Conservation (phyloP, 805 yeast genomes). For the Lachancea mirantina region DNA sequence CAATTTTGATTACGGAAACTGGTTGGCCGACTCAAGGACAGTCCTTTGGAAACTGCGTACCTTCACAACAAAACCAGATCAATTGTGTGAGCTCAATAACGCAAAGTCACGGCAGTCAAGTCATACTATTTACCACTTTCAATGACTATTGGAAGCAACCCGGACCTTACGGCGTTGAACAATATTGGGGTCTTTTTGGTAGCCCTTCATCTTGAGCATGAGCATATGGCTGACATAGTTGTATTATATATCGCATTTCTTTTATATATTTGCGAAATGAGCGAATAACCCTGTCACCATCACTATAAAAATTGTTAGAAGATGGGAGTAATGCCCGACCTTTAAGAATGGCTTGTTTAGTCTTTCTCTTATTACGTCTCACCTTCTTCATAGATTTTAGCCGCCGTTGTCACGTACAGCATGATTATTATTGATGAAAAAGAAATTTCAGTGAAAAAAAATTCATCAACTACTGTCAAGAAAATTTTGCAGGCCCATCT, state of each 20-base stretch:
- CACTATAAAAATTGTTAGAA: no score
- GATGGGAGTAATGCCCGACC: no score
- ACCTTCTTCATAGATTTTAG: background rate
- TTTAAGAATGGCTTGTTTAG: no score
- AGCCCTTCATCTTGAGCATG: no score
- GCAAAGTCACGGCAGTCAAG: slow-evolving; percentile 45
- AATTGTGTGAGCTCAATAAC: slow-evolving; percentile 58
- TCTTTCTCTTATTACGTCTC: background rate
- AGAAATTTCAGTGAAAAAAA: slow-evolving; percentile 2
- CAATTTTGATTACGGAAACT: slow-evolving; percentile 61
- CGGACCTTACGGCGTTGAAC: slow-evolving; percentile 76
- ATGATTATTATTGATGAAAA: background rate
- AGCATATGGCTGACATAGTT: no score
- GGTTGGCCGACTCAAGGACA: slow-evolving; percentile 73
- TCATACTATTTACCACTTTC: slow-evolving; percentile 63
- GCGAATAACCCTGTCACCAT: no score
- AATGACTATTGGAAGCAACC: slow-evolving; percentile 78
- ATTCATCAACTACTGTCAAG: slow-evolving; percentile 8
- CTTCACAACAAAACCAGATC: slow-evolving; percentile 55
- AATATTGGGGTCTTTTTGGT: slow-evolving; percentile 60
- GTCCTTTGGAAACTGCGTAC: slow-evolving; percentile 59
- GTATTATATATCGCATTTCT: no score
- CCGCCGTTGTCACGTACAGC: slow-evolving; percentile 1
- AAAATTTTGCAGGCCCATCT: slow-evolving; percentile 1
- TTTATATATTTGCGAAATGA: no score